These are phyloP conservation scores for Dictyostelium discoideum DNA, from an alignment of 78 protist genomes.

Conservation along the genomic window dicty_2.7 NC_007088.5:4906501-4907000, in stretches of 20 bases:
- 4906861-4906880: slow-evolving; percentile 46
- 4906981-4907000: slow-evolving; percentile 48
- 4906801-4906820: slow-evolving; percentile 57
- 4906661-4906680: slow-evolving; percentile 77
- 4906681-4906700: slow-evolving; percentile 50
- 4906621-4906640: slow-evolving; percentile 54
- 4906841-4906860: slow-evolving; percentile 44
- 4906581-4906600: slow-evolving; percentile 64
- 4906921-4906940: slow-evolving; percentile 52
- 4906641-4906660: slow-evolving; percentile 71
- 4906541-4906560: slow-evolving; percentile 58
- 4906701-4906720: slow-evolving; percentile 52
- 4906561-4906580: slow-evolving; percentile 59
- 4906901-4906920: slow-evolving; percentile 58
- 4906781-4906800: slow-evolving; percentile 56
- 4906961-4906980: slow-evolving; percentile 73
- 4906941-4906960: slow-evolving; percentile 53
- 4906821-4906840: slow-evolving; percentile 52
- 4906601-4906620: slow-evolving; percentile 58
- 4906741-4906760: slow-evolving; percentile 47
- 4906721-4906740: slow-evolving; percentile 74
- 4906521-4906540: slow-evolving; percentile 64
- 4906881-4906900: slow-evolving; percentile 62
- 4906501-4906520: slow-evolving; percentile 81
- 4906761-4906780: not conserved